Base-by-base conservation (phyloP, 1,284 basidiomycete genomes). In the Leccinum pallidistipes region DNA sequence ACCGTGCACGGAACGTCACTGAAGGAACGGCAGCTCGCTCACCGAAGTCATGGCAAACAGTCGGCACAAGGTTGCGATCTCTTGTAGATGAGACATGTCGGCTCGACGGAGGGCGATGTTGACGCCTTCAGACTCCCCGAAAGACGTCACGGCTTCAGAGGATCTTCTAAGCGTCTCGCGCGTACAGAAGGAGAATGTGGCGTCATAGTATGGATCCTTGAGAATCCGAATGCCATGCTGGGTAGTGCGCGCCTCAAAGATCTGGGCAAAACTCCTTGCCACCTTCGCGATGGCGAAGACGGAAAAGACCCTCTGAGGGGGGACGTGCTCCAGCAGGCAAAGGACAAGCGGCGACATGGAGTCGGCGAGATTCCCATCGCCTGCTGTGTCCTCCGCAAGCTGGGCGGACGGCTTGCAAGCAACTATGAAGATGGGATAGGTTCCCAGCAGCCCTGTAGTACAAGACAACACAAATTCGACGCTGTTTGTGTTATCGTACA, bases 391-490 rank as follows among this genome's bases (percentile, higher is more conserved):
- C 11, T 56, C 55, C 0, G 56, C 67, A 54, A 82, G 70, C 16
- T 70, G 67, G 8, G 68, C 49, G 11, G 71, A 62, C 0, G 78
- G 74, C 9, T 77, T 70, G 3, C 79, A 76, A 3, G 80, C 74
- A 62, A 78, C 78, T 43, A 88, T 78, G 72, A 88, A 88, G n/a
- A 85, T 68, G 9, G 86, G 87, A 62, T 90, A 88, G 54, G 74
- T 63, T 1, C 82, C 87, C 36, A 86, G 74, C 3, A 76, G 73
- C 0, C 83, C 83, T 27, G 78, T 71, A 0, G 85, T 86, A 64
- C 84, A 84, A 1, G 86, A 82, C 2, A 89, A 71, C 5, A 91
- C 76, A 60, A 88, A 83, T 40, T 83, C 79, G 57, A 88, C 74
- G 53, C 31, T n/a, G 45, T 62, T 29, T 24, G 57, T 0, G 71